A percentile compares a stretch with the other conserved stretches of the same genome.
Conservation (phyloP, 1,284 basidiomycete genomes). For the Amylostereum areolatum region DNA sequence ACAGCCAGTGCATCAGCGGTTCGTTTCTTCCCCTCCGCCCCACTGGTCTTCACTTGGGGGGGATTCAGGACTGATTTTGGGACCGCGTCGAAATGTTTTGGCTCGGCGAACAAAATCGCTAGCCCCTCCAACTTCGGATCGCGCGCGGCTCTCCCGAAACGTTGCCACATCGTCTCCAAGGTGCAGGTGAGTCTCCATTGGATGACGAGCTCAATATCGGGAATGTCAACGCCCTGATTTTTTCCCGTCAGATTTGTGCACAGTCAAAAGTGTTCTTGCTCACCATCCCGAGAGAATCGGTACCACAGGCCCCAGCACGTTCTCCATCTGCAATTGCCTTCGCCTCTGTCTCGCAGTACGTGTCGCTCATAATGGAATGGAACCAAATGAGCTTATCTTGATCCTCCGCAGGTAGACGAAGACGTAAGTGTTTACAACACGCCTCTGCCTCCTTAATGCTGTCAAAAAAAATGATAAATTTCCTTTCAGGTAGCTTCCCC, state of each 20-base stretch:
- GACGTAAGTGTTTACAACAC: background rate
- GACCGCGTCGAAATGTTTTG: constrained; percentile 13
- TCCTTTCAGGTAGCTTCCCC: background rate
- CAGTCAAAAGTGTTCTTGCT: background rate
- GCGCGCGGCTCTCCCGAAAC: constrained; percentile 15
- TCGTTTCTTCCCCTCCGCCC: too few relatives aligned
- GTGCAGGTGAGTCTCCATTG: constrained; percentile 6
- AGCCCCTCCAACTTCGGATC: constrained; percentile 1
- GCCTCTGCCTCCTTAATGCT: background rate
- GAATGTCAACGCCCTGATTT: constrained; percentile 3
- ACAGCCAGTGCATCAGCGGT: too few relatives aligned
- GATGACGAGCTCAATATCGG: constrained; percentile 1
- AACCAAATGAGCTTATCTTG: background rate
- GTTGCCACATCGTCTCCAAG: constrained; percentile 14
- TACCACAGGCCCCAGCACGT: background rate
- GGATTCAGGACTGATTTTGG: too few relatives aligned
- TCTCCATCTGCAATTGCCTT: background rate
- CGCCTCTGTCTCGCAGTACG: background rate
- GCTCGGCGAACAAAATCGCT: constrained; percentile 13
- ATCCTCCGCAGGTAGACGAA: background rate
- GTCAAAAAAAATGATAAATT: background rate
- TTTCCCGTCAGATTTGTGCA: background rate
- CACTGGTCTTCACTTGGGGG: too few relatives aligned
- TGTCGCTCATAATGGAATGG: background rate
- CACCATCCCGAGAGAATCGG: background rate